Evolutionary conservation across 2,329 filamentous ascomycete genomes (phyloP).

Genomic region (Zymoseptoria crescenta): DNA sequence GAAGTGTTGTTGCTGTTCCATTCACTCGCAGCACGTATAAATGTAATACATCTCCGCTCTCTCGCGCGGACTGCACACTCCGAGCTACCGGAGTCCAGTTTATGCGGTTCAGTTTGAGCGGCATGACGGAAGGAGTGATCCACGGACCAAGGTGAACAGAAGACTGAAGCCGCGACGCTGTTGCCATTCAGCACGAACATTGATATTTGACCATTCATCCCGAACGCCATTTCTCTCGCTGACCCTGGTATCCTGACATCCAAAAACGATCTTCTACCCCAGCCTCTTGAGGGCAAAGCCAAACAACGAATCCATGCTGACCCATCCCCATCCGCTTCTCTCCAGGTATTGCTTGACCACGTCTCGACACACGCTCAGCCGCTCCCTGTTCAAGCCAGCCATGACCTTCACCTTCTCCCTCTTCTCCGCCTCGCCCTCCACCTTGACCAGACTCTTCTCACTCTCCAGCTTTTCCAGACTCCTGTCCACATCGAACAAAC

Average conservation of each 20-base stretch:
- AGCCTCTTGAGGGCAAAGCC: constrained; percentile 34
- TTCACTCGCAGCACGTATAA: no score
- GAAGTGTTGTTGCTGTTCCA: no score
- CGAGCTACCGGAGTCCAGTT: no score
- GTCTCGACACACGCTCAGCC: constrained; percentile 68
- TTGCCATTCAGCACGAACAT: neutral
- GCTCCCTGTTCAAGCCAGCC: constrained; percentile 70
- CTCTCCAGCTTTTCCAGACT: constrained; percentile 45
- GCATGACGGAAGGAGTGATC: neutral
- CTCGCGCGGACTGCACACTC: no score
- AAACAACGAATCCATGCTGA: constrained; percentile 42
- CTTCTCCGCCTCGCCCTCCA: constrained; percentile 46
- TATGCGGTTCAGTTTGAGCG: no score
- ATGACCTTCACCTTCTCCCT: constrained; percentile 57
- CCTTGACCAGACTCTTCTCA: constrained; percentile 22
- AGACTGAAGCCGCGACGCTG: no score
- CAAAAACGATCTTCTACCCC: neutral
- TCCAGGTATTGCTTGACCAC: constrained; percentile 56
- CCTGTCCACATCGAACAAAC: constrained; percentile 84
- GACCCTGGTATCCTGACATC: neutral
- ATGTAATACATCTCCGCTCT: no score
- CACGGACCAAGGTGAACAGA: neutral
- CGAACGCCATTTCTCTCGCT: neutral
- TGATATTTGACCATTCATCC: neutral
- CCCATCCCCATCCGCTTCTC: constrained; percentile 34